Percentiles rank a stretch among this genome's conserved stretches.
phyloP scores from a whole-genome alignment of 257 asterid species.

The Solanum ossicruentum region DNA sequence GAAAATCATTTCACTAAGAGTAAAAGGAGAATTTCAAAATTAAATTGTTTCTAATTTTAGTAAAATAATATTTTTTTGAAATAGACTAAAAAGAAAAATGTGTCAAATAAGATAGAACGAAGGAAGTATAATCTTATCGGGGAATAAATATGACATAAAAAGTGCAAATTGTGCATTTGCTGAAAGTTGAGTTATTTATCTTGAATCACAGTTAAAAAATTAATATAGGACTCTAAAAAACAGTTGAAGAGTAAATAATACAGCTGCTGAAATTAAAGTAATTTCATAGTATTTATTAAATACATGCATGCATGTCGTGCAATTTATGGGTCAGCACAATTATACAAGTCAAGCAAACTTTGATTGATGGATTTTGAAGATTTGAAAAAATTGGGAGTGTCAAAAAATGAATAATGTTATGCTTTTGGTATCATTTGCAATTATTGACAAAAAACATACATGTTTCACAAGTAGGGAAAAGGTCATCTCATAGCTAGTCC shows the following conservation, averaged over 20 bases:
- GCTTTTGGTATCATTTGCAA: conserved; percentile 16
- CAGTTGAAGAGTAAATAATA: neutral
- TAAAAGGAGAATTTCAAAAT: too few relatives aligned
- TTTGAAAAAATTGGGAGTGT: neutral
- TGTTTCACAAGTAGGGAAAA: conserved; percentile 6
- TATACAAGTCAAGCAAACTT: conserved; percentile 5
- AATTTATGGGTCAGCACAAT: neutral
- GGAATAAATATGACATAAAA: too few relatives aligned
- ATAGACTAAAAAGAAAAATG: too few relatives aligned
- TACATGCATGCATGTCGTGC: neutral
- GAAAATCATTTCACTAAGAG: too few relatives aligned
- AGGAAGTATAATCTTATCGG: too few relatives aligned
- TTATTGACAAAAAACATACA: conserved; percentile 11
- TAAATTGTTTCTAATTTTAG: too few relatives aligned
- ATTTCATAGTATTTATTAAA: neutral
- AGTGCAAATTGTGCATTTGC: too few relatives aligned
- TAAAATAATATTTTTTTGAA: too few relatives aligned
- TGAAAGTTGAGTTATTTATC: too few relatives aligned
- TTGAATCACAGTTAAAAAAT: neutral
- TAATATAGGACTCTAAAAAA: neutral
- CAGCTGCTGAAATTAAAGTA: neutral
- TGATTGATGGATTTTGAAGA: neutral
- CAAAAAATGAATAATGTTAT: conserved; percentile 13
- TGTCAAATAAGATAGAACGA: too few relatives aligned
- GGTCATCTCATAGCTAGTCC: neutral